Evolutionary conservation across 2,329 filamentous ascomycete genomes (phyloP), one percentile per base, ranked within the genome.

Genomic region (Beauveria asiatica): DNA sequence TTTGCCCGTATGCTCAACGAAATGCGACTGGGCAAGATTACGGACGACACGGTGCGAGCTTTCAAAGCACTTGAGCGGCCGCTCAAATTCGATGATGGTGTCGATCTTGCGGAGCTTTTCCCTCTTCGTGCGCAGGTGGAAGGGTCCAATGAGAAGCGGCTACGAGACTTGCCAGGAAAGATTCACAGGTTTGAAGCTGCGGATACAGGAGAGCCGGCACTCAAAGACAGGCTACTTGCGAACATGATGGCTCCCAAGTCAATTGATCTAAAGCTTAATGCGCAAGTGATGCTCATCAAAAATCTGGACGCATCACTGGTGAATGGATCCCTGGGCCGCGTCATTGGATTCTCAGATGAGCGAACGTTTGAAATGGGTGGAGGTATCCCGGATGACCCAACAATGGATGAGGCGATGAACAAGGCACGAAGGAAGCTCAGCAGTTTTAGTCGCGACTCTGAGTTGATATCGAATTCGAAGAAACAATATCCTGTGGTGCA

Each of bases 241-340:
- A 96, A 93, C 69, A 96, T 95, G 84, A 97, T 99, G 89, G 92
- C 94, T 0, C 92, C 94, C 0, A 87, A 88, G 66, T 70, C 75
- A 0, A 83, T 99, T 21, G 84, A 89, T 39, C 76, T 99, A 33
- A 97, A 97, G 73, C 87, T 94, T 64, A 90, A 92, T 10, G 90
- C 94, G 0, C 95, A 99, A 70, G 95, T 99, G 49, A 99, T 99
- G 94, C 79, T 99, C n/a, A 97, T 99, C 79, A 99, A 99, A 74
- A 99, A 99, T 67, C 87, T 97, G 75, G 94, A 99, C 69, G 91
- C 96, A 44, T 87, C 84, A 0, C 81, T 99, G 0, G 94, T 97
- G 66, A 99, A 99, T 69, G 94, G 94, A 5, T 96, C 93, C 0
- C 80, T 99, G 10, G 94, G 94, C 25, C 92, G 89, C 63, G 88